Base-by-base conservation (phyloP, 2,329 filamentous ascomycete genomes). In the Paecilomyces niveus region DNA sequence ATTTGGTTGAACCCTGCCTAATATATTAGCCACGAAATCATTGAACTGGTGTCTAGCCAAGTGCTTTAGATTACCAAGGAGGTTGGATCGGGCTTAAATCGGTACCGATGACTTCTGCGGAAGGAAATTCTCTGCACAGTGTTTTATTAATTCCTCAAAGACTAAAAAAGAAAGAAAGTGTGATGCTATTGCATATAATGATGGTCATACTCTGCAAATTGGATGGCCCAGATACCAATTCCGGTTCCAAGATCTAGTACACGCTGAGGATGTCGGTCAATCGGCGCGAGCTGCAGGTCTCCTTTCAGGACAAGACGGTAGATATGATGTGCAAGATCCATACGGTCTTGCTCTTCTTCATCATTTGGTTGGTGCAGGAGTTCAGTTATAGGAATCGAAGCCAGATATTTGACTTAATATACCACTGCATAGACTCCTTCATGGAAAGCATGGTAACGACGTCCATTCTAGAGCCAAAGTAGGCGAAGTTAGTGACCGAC, bases 1-100 rank as follows among this genome's bases (percentile, higher is more conserved):
- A 53, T 69, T 69, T 8, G 67, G 63, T 9, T 65, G 65, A 15
- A 63, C 56, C 64, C 66, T n/a, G n/a, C n/a, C n/a, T n/a, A n/a
- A n/a, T n/a, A n/a, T n/a, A n/a, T n/a, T n/a, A n/a, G n/a, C n/a
- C n/a, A n/a, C n/a, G n/a, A n/a, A n/a, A n/a, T n/a, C n/a, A n/a
- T n/a, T n/a, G n/a, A n/a, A n/a, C n/a, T n/a, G n/a, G n/a, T n/a
- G n/a, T n/a, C n/a, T n/a, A n/a, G n/a, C n/a, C n/a, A n/a, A n/a
- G n/a, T n/a, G n/a, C n/a, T n/a, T n/a, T n/a, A n/a, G n/a, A n/a
- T n/a, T n/a, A 66, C 66, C 64, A 66, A 31, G 57, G 51, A 26
- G 66, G 61, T 26, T 65, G 64, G 15, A 61, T 64, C 5, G 65
- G 58, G 45, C 62, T 65, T 26, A 67, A 54, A 56, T 68, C 66